Percentiles rank a stretch among this genome's conserved stretches.
Conservation (phyloP, 768 basidiomycete species). For the Kwoniella newhampshirensis region DNA sequence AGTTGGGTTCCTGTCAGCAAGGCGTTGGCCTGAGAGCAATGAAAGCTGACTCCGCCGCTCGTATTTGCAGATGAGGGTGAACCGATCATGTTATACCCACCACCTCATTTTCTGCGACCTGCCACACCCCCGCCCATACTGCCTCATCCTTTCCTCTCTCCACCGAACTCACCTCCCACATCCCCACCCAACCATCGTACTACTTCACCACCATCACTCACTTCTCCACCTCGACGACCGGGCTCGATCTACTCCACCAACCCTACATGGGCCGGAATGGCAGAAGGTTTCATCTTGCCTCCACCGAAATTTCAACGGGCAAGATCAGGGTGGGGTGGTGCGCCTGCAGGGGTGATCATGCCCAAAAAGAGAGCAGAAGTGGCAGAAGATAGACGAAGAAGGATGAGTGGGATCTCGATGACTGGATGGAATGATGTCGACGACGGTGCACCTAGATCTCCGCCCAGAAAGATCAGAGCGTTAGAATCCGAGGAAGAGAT, state of each 20-base stretch:
- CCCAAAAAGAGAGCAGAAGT: conserved; percentile 33
- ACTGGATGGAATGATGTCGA: conserved; percentile 8
- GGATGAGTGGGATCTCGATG: conserved; percentile 25
- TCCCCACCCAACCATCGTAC: conserved; percentile 17
- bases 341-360: conserved; percentile 29
- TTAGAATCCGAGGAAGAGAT: conserved; percentile 20
- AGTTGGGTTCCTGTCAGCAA: conserved; percentile 2
- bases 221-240: conserved; percentile 13
- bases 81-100: conserved; percentile 36
- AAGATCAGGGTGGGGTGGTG: conserved; percentile 12
- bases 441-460: conserved; percentile 12
- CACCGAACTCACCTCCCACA: conserved; percentile 16
- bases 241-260: conserved; percentile 6
- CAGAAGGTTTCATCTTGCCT: conserved; percentile 32
- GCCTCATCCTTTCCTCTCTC: conserved; percentile 21
- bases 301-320: conserved; percentile 31
- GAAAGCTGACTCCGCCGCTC: too few species aligned
- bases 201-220: conserved; percentile 17
- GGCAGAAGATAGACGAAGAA: conserved; percentile 24
- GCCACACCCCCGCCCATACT: conserved; percentile 14
- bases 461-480: conserved; percentile 17
- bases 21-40: background rate
- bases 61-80: conserved; percentile 34
- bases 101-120: conserved; percentile 21
- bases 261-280: conserved; percentile 37